Base-by-base conservation (phyloP, 352 stramenopile genomes). In the Globisporangium spinosum region DNA sequence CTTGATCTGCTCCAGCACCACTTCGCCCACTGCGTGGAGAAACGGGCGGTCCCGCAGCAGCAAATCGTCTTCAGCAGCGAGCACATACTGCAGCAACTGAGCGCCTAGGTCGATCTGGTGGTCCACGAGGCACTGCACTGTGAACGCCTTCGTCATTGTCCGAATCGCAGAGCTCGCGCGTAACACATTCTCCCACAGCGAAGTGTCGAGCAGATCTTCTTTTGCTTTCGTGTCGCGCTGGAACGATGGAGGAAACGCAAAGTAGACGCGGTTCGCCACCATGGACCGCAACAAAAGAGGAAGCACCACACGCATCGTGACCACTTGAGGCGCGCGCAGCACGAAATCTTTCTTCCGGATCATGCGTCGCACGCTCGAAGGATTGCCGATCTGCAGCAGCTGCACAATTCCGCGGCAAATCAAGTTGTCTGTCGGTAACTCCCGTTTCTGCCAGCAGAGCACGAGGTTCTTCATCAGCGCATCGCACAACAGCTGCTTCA, bases 341-440 rank as follows among this genome's bases (percentile, higher is more conserved):
- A 94, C 77, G 35, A 82, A 94, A 56, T 96, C 88, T 51, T 89
- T 81, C 70, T 93, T 93, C 20, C 88, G 86, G 59, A 94, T 79
- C 88, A 94, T 96, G 8, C 88, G 81, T 2, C 88, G 84, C 27
- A 96, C 77, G 58, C 85, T 91, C 22, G 85, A 83, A 2, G 85
- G 74, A 47, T 93, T 94, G 1, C 88, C 88, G 47, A 96, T 79
- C 62, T 96, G 88, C 53, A 96, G 70, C 38, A 96, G 79, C 71
- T 96, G 86, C 8, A 96, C 85, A n/a, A 94, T 74, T 0, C 84
- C 85, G 51, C 85, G 80, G 43, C 85, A 93, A 1, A 90, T 79
- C 15, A 91, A 56, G 49, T 91, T 90, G 64, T 96, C 88, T 1
- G 88, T 96, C n/a, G 88, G 88, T 4, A 96, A 67, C 55, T 91